Base-by-base conservation (phyloP, 2,329 filamentous ascomycete genomes). In the Aureobasidium musti region DNA sequence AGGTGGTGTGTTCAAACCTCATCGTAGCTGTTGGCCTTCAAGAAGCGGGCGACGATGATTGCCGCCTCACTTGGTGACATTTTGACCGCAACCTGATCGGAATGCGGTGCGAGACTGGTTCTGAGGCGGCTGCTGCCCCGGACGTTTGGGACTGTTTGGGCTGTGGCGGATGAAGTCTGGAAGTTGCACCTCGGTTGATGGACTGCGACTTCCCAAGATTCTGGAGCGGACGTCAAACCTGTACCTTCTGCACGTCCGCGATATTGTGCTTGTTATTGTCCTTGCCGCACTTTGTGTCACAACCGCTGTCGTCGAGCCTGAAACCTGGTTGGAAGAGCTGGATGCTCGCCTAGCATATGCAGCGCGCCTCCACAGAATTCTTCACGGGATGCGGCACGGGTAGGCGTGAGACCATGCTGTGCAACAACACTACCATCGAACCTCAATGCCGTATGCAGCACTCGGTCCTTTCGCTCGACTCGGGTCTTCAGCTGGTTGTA, bases 31-130 rank as follows among this genome's bases (percentile, higher is more conserved):
- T 77, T 77, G 21, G 73, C 68, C 68, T 75, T 76, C 21, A 79
- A 67, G 64, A 76, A 79, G 49, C 76, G 71, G 14, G 77, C 77
- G 23, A 79, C 76, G 19, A 78, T 73, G 13, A 75, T 54, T 17
- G 75, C 72, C 17, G 76, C 72, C 4, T 76, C 76, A 52, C 68
- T 68, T 17, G 74, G 69, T 14, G 76, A 73, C 75, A 77, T 77
- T 23, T 37, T 49, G 47, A 35, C n/a, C 17, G 19, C 7, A 63
- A 54, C 6, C 33, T n/a, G 21, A 39, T 63, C 45, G 21, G 8
- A 5, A 37, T 45, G 37, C 26, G 35, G 26, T 23, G 35, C 19
- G 17, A n/a, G 47, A 26, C 14, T 17, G n/a, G 33, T 43, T 43
- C 11, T 43, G 28, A 5, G 33, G 11, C n/a, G 23, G 50, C 49